Base-by-base conservation (phyloP, 78 protist genomes). In the Dictyostelium intermedium region DNA sequence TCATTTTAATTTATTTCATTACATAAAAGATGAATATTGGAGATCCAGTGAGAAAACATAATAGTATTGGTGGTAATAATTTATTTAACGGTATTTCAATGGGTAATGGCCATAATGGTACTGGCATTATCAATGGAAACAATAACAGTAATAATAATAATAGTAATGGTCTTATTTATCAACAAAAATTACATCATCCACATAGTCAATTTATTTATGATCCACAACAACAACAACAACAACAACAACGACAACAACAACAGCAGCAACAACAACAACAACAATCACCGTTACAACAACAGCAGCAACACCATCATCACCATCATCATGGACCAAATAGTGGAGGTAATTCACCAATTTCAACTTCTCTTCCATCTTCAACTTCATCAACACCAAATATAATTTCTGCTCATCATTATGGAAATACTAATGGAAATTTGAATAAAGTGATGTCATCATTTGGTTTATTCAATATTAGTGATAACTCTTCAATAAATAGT, bases 11-110 rank as follows among this genome's bases (percentile, higher is more conserved):
- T 14, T 14, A 2, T 50, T 60, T 35, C 1, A 18, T 35, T 35
- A 6, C 0, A 53, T 10, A 14, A 61, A 41, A 87, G 92, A 87
- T 87, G 92, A 87, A 87, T 78, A 73, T 87, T 41, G 92, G 92
- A 5, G 92, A 87, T 63, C 79, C 92, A 37, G 83, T 87, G 69
- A 76, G 92, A 39, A 87, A 87, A 78, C 37, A 63, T 27, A 72
- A 27, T 34, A n/a, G 6, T 23, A 69, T 20, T 69, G 11, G n/a
- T 73, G 34, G n/a, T 30, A 56, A 56, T 56, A 20, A 20, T 56
- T 20, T 56, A 6, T 56, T 56, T 66, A 66, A 66, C 27, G 35
- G 74, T 66, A 18, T 66, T 11, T 27, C 74, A 66, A 66, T 66
- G 6, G 27, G 14, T 27, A 66, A n/a, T 27, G 74, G 74, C 27